phyloP scores from a whole-genome alignment of 2,329 filamentous ascomycete species.

The Nigrospora osmanthi region DNA sequence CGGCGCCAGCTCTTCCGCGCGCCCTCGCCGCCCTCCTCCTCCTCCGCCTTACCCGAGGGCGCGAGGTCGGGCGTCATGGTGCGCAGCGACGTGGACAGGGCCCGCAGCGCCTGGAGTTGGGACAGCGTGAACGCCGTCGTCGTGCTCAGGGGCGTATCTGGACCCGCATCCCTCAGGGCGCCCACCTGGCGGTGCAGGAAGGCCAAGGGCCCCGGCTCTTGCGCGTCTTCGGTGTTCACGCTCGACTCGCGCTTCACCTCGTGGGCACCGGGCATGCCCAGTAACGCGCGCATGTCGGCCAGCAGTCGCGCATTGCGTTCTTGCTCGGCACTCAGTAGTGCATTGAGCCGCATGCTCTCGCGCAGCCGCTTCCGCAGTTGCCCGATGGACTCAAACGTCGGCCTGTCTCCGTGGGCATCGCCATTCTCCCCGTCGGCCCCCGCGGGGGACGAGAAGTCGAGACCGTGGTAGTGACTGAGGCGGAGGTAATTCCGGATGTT shows the following conservation, averaged over 20 bases:
- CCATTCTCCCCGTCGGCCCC: slow-evolving; percentile 7
- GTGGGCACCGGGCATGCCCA: slow-evolving; percentile 9
- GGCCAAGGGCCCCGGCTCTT: slow-evolving; percentile 33
- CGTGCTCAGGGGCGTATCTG: slow-evolving; percentile 53
- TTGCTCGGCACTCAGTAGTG: slow-evolving; percentile 46
- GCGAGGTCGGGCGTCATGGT: slow-evolving; percentile 58
- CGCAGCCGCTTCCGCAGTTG: slow-evolving; percentile 65
- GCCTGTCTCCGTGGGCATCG: slow-evolving; percentile 25
- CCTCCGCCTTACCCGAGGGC: slow-evolving; percentile 19
- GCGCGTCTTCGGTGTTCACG: slow-evolving; percentile 12
- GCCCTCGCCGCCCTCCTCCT: slow-evolving; percentile 18
- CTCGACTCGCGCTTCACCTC: slow-evolving; percentile 18
- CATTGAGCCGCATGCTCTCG: slow-evolving; percentile 41
- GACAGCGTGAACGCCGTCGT: slow-evolving; percentile 73
- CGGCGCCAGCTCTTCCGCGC: slow-evolving; percentile 51
- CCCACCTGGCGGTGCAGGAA: slow-evolving; percentile 49
- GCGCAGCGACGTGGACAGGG: slow-evolving; percentile 52
- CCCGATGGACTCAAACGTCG: slow-evolving; percentile 61
- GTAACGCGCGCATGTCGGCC: slow-evolving; percentile 21
- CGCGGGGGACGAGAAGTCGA: slow-evolving; percentile 33
- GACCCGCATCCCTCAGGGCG: slow-evolving; percentile 39
- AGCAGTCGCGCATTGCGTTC: slow-evolving; percentile 32
- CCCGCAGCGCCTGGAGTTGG: slow-evolving; percentile 72
- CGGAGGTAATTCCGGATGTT: slow-evolving; percentile 52
- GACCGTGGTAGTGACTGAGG: slow-evolving; percentile 74